These are phyloP conservation scores for Cardamine chenopodiifolia DNA, from an alignment of 345 rosid species.

Conservation along the genomic window DNA sequence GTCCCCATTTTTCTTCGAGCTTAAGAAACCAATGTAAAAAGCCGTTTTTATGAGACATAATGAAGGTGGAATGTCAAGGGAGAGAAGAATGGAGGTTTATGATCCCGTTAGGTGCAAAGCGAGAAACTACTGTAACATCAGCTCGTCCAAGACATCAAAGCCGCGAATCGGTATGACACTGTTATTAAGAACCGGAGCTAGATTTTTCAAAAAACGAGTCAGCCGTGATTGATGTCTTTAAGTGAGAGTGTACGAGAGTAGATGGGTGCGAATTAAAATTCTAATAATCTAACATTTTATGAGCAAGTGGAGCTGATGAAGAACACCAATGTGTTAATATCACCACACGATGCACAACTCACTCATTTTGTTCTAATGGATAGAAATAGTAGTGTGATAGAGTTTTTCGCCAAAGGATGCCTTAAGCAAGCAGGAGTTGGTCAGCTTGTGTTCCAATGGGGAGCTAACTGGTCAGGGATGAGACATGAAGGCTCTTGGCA, in stretches of 20 bases:
- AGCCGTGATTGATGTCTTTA: slow-evolving; percentile 49
- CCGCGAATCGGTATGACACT: slow-evolving; percentile 62
- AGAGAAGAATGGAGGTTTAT: slow-evolving; percentile 61
- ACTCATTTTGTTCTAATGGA: slow-evolving; percentile 81
- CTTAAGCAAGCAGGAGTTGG: slow-evolving; percentile 71
- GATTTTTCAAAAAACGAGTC: slow-evolving; percentile 74
- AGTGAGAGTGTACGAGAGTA: slow-evolving; percentile 55
- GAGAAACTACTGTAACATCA: slow-evolving; percentile 55
- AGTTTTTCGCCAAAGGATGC: slow-evolving; percentile 78
- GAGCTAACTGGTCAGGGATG: slow-evolving; percentile 80
- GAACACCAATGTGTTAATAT: slow-evolving; percentile 59
- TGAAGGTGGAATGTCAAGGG: slow-evolving; percentile 78
- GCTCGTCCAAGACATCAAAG: slow-evolving; percentile 26
- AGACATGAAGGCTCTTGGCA: slow-evolving; percentile 72
- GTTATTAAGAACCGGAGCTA: slow-evolving; percentile 68
- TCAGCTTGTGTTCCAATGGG: slow-evolving; percentile 68
- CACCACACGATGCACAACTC: slow-evolving; percentile 76
- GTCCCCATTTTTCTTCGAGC: slow-evolving; percentile 73
- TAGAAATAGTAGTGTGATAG: slow-evolving; percentile 70
- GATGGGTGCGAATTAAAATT: slow-evolving; percentile 60
- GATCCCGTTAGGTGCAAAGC: slow-evolving; percentile 66
- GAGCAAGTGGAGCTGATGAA: slow-evolving; percentile 80
- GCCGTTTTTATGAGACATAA: slow-evolving; percentile 85
- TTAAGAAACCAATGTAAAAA: slow-evolving; percentile 48
- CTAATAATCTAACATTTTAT: slow-evolving; percentile 64